Base-by-base conservation (phyloP, 225 moss, liverwort and hornwort species). In the Thuidium tamariscinum region DNA sequence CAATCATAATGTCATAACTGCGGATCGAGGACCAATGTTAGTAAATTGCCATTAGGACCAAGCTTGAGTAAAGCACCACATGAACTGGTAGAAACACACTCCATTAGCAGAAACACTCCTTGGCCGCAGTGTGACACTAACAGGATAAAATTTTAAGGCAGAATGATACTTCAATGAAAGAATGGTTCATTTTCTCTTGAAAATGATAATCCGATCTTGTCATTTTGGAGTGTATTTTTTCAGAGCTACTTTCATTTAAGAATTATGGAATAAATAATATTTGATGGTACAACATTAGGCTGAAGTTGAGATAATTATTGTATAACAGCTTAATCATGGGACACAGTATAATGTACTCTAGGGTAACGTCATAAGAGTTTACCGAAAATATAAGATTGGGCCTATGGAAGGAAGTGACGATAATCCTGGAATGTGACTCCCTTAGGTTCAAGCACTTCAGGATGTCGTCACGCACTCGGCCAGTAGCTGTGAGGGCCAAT, bases 401-500 rank as follows among this genome's bases (percentile, higher is more conserved):
- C 63, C 92, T 90, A 75, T 92, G 87, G 61, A 95, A 93, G 51
- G 91, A 92, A 59, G 95, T 92, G 56, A 92, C 82, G 48, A 93
- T 91, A 80, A 92, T 92, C 90, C 89, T 92, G 51, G n/a, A n/a
- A n/a, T n/a, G n/a, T n/a, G n/a, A n/a, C n/a, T n/a, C n/a, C n/a
- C n/a, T n/a, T n/a, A 93, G 80, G 44, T 83, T 72, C 62, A 93
- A 91, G 57, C 90, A 92, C 46, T 84, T 54, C 60, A 95, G 22
- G 67, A 95, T 92, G 54, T 75, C 75, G 80, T 94, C 95, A 10
- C 91, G 94, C 61, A 94, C 94, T 51, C 88, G 90, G 37, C 34
- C 61, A 21, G 95, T 93, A 55, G 94, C 94, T 82, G 94, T 94
- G 56, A 96, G 92, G 39, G 92, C 93, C 95, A 93, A n/a, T n/a